Conservation (phyloP, 345 rosid genomes). For the Rhodomyrtus tomentosa region DNA sequence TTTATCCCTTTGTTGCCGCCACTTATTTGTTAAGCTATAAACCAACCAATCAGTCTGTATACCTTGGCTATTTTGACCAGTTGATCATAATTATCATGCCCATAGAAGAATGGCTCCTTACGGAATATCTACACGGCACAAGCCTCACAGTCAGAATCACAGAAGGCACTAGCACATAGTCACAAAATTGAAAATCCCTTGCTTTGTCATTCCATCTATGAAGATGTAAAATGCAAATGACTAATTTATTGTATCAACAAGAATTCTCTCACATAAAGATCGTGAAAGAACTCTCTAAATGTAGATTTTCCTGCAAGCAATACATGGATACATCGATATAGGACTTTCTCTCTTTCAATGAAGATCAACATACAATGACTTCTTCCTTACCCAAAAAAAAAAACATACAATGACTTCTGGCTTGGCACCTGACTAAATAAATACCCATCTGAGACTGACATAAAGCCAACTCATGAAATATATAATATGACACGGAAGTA, state of each 20-base stretch:
- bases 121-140: constrained; percentile 75
- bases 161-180: neutral
- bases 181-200: constrained; percentile 2
- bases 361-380: neutral
- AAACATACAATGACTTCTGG: neutral
- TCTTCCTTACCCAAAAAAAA: too few species aligned
- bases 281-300: neutral
- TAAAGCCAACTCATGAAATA: neutral
- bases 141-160: constrained; percentile 17
- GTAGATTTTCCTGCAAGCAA: neutral
- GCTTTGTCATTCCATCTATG: constrained; percentile 10
- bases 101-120: constrained; percentile 97
- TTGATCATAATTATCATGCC: constrained; percentile 97
- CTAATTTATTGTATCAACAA: constrained; percentile 3
- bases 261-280: neutral
- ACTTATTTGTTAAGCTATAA: neutral
- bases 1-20: neutral
- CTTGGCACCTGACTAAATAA: neutral
- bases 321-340: neutral
- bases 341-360: neutral
- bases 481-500: neutral
- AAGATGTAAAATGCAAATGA: constrained; percentile 13
- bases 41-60: neutral
- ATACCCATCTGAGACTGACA: neutral
- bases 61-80: constrained; percentile 97